A percentile compares a stretch with the other conserved stretches of the same genome.
phyloP scores from a whole-genome alignment of 768 basidiomycete genomes.

The Rubroboletus pulcherrimus region DNA sequence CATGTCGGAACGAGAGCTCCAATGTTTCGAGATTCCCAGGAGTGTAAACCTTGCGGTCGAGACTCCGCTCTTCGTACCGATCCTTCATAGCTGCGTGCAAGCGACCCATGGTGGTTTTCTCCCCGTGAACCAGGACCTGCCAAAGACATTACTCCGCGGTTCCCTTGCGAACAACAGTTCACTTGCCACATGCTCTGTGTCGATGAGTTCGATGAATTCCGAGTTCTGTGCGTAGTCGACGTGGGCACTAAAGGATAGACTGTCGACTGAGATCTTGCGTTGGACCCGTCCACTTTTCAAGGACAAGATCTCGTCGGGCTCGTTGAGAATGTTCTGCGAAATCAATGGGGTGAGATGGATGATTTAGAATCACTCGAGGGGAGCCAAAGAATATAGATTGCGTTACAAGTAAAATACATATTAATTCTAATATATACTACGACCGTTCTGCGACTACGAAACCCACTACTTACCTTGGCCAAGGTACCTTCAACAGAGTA shows the following conservation, averaged over 20 bases:
- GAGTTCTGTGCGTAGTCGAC: constrained; percentile 96
- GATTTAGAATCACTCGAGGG: constrained; percentile 3
- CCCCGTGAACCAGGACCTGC: constrained; percentile 91
- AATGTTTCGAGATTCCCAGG: constrained; percentile 89
- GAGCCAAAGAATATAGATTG: constrained; percentile 6
- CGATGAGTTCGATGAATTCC: constrained; percentile 90
- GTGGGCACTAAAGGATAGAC: constrained; percentile 94
- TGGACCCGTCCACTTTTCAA: constrained; percentile 75
- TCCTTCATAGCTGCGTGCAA: constrained; percentile 79
- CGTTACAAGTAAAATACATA: constrained; percentile 18
- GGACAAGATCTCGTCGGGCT: constrained; percentile 83
- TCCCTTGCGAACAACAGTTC: background rate
- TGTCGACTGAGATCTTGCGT: constrained; percentile 85
- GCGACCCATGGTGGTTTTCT: constrained; percentile 87
- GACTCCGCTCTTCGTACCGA: constrained; percentile 77
- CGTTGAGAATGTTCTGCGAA: constrained; percentile 80
- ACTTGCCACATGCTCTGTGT: constrained; percentile 84
- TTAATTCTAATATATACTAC: background rate
- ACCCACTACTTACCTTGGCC: constrained; percentile 78
- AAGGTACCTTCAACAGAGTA: constrained; percentile 96
- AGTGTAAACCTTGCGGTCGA: constrained; percentile 92
- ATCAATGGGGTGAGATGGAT: constrained; percentile 1
- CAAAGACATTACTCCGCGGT: background rate
- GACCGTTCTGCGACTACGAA: background rate
- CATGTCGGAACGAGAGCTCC: constrained; percentile 79